Percentiles rank a stretch among this genome's conserved stretches.
Evolutionary conservation across 1,139 yeast genomes (phyloP).

Genomic region (Candida sp.): DNA sequence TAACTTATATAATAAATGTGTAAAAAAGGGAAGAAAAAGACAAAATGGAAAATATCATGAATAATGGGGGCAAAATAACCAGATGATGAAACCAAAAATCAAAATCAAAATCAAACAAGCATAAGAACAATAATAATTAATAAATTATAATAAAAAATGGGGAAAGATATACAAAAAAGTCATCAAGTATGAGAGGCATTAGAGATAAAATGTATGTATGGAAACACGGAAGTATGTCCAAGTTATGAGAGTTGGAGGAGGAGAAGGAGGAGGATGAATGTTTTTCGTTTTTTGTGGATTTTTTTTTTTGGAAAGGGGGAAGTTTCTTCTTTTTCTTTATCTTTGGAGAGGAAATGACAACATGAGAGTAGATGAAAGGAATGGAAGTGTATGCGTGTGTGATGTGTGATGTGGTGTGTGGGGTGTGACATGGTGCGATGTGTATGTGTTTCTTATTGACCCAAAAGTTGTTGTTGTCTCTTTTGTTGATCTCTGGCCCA

Average conservation of each 20-base stretch:
- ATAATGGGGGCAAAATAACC: not conserved
- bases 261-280: not conserved
- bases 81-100: not conserved
- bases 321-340: not conserved
- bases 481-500: slow-evolving; percentile 96
- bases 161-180: not conserved
- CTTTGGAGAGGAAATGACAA: not conserved
- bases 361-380: not conserved
- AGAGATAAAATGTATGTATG: slow-evolving; percentile 8
- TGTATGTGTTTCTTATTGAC: slow-evolving; percentile 11
- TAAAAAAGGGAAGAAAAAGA: not conserved
- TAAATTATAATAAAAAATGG: not conserved
- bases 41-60: not conserved
- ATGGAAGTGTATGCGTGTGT: not conserved
- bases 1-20: not conserved
- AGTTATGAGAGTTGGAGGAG: slow-evolving; percentile 2
- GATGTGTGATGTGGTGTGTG: slow-evolving; percentile 8
- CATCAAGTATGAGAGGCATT: slow-evolving; percentile 8
- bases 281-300: not conserved
- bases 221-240: not conserved
- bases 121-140: not conserved
- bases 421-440: slow-evolving; percentile 12
- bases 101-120: slow-evolving; percentile 1
- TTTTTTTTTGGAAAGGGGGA: not conserved
- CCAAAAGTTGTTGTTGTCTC: slow-evolving; percentile 35